Evolutionary conservation across 2,329 filamentous ascomycete genomes (phyloP), one percentile per base, ranked within the genome.

Genomic region (Ceratocystis alfenasii): DNA sequence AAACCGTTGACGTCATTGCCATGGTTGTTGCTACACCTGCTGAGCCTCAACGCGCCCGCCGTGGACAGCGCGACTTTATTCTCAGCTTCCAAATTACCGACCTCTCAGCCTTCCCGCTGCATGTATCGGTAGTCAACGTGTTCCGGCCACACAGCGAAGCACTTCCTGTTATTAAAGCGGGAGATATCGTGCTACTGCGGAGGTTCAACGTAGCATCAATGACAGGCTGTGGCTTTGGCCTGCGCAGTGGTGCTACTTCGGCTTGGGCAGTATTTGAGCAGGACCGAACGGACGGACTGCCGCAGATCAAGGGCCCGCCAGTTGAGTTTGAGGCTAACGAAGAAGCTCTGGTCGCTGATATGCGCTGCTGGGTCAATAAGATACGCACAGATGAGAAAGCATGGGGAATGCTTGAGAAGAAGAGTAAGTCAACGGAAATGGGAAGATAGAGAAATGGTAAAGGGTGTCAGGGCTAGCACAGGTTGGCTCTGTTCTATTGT

Each of bases 211-310:
- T 85, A 15, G 75, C 79, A 53, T 76, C 82, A 2, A 73, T 85
- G 63, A 79, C 80, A 67, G 77, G 76, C 59, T 80, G 80, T 64
- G 83, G 80, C 1, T 85, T 82, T 68, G 83, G 81, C 0, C 74
- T 86, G 62, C 75, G 78, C 61, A 78, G 78, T n/a, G 78, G 76
- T n/a, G 80, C 81, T 57, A 76, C 75, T 44, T 85, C 82, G 17
- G 80, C 81, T 65, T 87, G 85, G 81, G 84, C 82, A 1, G 82
- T 87, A 2, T 86, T 83, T 68, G 81, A 84, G 69, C 73, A 74
- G 48, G 73, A 75, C 44, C 70, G 70, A 41, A 73, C 73, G 2
- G 73, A 75, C 59, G 71, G 72, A 10, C 73, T 78, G 55, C 75
- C 80, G 53, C 80, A 86, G 74, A 80, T 86, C 64, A 80, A 78